These are phyloP conservation scores for Chondrostereum purpureum DNA, from an alignment of 1,284 basidiomycete genomes.

Conservation along the genomic window DNA sequence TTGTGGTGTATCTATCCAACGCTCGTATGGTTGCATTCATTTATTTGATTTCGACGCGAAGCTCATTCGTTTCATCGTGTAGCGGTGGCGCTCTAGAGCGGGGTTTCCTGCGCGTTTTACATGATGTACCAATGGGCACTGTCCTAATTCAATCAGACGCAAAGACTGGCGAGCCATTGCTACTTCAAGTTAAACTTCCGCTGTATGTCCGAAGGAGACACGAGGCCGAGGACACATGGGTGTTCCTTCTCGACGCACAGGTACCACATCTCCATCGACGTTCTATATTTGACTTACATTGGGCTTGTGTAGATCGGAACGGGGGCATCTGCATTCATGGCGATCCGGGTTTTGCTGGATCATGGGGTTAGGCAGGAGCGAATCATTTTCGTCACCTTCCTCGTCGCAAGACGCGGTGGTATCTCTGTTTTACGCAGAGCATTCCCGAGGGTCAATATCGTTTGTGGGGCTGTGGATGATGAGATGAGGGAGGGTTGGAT, in stretches of 20 bases:
- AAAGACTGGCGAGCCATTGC: slow-evolving; percentile 80
- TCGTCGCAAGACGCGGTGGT: slow-evolving; percentile 81
- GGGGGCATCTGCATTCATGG: slow-evolving; percentile 93
- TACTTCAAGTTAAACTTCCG: slow-evolving; percentile 82
- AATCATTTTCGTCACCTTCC: slow-evolving; percentile 84
- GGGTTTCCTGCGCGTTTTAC: slow-evolving; percentile 85
- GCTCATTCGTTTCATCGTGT: slow-evolving; percentile 11
- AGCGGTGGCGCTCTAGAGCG: slow-evolving; percentile 87
- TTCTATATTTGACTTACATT: neutral
- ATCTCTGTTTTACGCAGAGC: slow-evolving; percentile 72
- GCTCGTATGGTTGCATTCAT: slow-evolving; percentile 48
- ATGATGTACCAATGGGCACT: slow-evolving; percentile 83
- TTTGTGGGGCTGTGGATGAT: slow-evolving; percentile 79
- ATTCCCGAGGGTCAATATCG: slow-evolving; percentile 77
- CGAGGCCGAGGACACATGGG: slow-evolving; percentile 66
- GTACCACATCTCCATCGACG: slow-evolving; percentile 25
- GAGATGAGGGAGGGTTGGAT: slow-evolving; percentile 68
- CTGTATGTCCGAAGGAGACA: slow-evolving; percentile 58
- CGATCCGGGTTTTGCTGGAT: slow-evolving; percentile 90
- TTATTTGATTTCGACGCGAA: too few relatives aligned
- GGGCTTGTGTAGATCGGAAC: slow-evolving; percentile 71
- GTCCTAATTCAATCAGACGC: slow-evolving; percentile 88
- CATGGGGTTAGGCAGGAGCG: slow-evolving; percentile 85
- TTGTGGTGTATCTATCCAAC: slow-evolving; percentile 80
- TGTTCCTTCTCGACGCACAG: slow-evolving; percentile 91